Conservation (phyloP, 352 stramenopile species). For the Pythium aquatile region DNA sequence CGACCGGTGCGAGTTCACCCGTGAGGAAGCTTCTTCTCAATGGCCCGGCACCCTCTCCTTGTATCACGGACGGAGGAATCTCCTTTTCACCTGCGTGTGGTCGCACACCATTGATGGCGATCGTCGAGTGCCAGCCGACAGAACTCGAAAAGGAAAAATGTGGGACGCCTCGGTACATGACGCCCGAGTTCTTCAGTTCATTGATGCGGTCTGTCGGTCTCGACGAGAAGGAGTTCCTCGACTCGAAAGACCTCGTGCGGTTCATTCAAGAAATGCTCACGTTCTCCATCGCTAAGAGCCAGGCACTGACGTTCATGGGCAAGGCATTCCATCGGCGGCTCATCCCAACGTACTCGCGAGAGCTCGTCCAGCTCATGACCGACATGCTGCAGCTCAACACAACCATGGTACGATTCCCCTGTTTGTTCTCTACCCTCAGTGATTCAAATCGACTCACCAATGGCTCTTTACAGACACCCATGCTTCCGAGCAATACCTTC, state of each 20-base stretch:
- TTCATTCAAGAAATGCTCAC: conserved; percentile 54
- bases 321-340: conserved; percentile 57
- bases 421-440: background rate
- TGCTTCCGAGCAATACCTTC: conserved; percentile 43
- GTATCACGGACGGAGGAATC: conserved; percentile 13
- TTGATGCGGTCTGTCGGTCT: conserved; percentile 21
- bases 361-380: conserved; percentile 43
- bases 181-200: conserved; percentile 38
- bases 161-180: conserved; percentile 28
- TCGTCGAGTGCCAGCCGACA: conserved; percentile 17
- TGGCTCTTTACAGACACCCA: background rate
- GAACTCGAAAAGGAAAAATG: background rate
- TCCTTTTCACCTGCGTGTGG: conserved; percentile 14
- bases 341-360: conserved; percentile 46
- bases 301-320: conserved; percentile 51
- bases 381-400: conserved; percentile 45
- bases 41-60: conserved; percentile 10
- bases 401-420: conserved; percentile 29
- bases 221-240: conserved; percentile 25
- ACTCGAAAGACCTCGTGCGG: conserved; percentile 40
- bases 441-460: background rate
- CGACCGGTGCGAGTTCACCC: background rate
- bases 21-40: conserved; percentile 3
- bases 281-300: conserved; percentile 54
- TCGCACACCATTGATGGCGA: conserved; percentile 14